Evolutionary conservation across 2,329 filamentous ascomycete species (phyloP), one percentile per base, ranked within the genome.

Genomic region (Massarina eburnea): DNA sequence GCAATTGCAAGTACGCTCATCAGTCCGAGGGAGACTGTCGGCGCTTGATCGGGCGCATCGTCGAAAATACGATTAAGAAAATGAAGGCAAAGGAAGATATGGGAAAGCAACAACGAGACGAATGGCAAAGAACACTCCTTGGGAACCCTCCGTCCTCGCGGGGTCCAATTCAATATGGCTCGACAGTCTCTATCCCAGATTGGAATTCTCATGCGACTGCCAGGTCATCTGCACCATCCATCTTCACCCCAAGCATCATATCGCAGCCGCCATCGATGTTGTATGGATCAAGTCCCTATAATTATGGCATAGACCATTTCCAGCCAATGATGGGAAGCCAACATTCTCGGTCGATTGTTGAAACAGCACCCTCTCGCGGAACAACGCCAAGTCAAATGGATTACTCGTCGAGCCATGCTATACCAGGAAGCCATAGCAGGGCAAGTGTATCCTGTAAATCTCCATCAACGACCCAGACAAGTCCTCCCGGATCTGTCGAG

Each of bases 21-120:
- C 29, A 24, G 20, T 37, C 44, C 29, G 34, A 41, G 24, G 39
- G 39, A 18, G 44, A 51, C 12, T 51, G 48, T 15, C 29, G 44
- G 21, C 30, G n/a, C 3, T 12, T 22, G 18, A 51, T 47, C 15
- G 48, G 38, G 2, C 2, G 17, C 6, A 37, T 26, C 21, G 39
- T 51, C 21, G 37, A 12, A 5, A 12, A 12, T 8, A 39, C 27
- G 4, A 32, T 51, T 27, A 42, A 36, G 27, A 45, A 32, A 14
- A 4, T 46, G 35, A 49, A 42, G 26, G 35, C 18, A 1, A 39
- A 46, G 20, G 47, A 49, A 29, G 35, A 34, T 14, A 15, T 7
- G 8, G 30, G n/a, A 10, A 3, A 18, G 3, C 34, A 38, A 18
- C 12, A 22, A 17, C 26, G 35, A 3, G 24, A 37, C 17, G 36